A percentile compares a stretch with the other conserved stretches of the same genome.
phyloP scores from a whole-genome alignment of 2,329 filamentous ascomycete species.

The Aspergillus aculeatinus region DNA sequence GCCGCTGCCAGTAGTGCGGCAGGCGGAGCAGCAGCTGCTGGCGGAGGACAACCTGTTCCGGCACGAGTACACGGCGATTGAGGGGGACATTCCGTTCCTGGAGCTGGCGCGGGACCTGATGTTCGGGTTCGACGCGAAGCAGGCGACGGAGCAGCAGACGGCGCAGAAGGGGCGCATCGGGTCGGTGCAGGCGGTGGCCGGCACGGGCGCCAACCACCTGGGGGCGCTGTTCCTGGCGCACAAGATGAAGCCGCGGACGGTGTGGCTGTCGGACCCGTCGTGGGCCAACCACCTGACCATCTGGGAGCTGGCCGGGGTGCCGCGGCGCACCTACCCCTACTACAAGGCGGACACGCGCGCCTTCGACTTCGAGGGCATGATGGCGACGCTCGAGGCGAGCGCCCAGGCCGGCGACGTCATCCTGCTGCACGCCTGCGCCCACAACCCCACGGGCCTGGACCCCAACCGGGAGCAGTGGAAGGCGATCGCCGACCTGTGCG shows the following conservation, averaged over 20 bases:
- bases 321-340: constrained; percentile 83
- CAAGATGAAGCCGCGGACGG: constrained; percentile 72
- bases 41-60: constrained; percentile 82
- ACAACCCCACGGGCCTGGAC: constrained; percentile 97
- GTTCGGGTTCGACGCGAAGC: constrained; percentile 61
- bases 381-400: constrained; percentile 81
- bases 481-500: constrained; percentile 75
- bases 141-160: constrained; percentile 26
- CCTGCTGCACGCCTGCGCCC: constrained; percentile 89
- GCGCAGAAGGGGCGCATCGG: constrained; percentile 51
- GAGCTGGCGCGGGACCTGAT: constrained; percentile 84
- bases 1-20: constrained; percentile 88
- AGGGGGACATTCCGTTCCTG: constrained; percentile 79
- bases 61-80: constrained; percentile 96
- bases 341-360: constrained; percentile 64
- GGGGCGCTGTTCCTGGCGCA: constrained; percentile 86
- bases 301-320: constrained; percentile 72
- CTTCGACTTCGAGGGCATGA: constrained; percentile 57
- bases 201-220: constrained; percentile 89
- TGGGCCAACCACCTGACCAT: constrained; percentile 99
- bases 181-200: constrained; percentile 90
- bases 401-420: constrained; percentile 80
- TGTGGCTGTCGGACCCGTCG: constrained; percentile 91
- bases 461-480: constrained; percentile 91
- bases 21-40: constrained; percentile 70